Evolutionary conservation across 805 yeast genomes (phyloP), one percentile per base, ranked within the genome.

Genomic region (Nakazawaea ishiwadae): DNA sequence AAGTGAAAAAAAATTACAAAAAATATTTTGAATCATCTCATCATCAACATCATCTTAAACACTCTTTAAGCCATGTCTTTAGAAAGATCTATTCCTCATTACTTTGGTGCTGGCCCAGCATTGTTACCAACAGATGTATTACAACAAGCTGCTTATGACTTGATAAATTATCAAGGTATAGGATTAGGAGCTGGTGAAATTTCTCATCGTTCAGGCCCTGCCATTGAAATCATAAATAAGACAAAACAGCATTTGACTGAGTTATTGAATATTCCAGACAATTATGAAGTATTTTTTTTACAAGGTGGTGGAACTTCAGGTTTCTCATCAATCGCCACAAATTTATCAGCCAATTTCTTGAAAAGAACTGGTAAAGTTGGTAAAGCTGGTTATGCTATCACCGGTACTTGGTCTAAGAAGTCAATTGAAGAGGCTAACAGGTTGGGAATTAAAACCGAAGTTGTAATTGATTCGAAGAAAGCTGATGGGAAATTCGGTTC

Each of bases 21-120:
- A n/a, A n/a, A 8, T 28, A 23, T 28, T 14, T 15, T 15, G 31
- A 29, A 9, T 29, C 31, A 15, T n/a, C 15, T n/a, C 31, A n/a
- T n/a, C n/a, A n/a, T n/a, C n/a, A n/a, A n/a, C n/a, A n/a, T n/a
- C n/a, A n/a, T n/a, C n/a, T n/a, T n/a, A n/a, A n/a, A n/a, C n/a
- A n/a, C n/a, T n/a, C n/a, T n/a, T n/a, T n/a, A n/a, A n/a, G n/a
- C n/a, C 2, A 39, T 39, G 42, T 34, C 72, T 10, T 62, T 81
- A 40, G 72, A 75, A 35, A 77, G 91, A 68, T 80, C 72, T 59
- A 81, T 80, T 55, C 88, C 89, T 42, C 68, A 77, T 55, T 86
- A 93, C 60, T 93, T 88, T 55, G 99, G 98, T 44, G 98, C 99
- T n/a, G 99, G 99, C 11, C 99, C 99, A 37, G 99, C 99, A 1